Conservation (phyloP, 306 rosid genomes). For the Lotus japonicus region DNA sequence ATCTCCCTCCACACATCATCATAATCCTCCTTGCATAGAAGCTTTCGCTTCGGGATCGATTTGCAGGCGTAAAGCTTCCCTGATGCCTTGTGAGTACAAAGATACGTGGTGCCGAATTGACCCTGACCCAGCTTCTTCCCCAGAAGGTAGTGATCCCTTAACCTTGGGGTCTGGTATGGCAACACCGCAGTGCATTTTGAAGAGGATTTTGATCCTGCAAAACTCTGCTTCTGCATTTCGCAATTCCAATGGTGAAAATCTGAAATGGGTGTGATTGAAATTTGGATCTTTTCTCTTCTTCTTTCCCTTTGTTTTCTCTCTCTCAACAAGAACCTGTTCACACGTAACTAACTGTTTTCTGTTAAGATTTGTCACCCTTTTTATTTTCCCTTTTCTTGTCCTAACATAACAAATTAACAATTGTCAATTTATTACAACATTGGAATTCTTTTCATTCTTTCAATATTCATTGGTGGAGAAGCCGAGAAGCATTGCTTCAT, state of each 20-base stretch:
- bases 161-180: conserved; percentile 58
- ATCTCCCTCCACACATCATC: conserved; percentile 94
- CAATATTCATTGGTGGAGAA: conserved; percentile 12
- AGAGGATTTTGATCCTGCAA: conserved; percentile 28
- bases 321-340: neutral
- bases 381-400: conserved; percentile 12
- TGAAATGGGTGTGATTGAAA: conserved; percentile 14
- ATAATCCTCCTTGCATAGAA: conserved; percentile 59
- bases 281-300: neutral
- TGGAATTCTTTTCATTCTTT: neutral
- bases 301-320: neutral
- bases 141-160: conserved; percentile 70
- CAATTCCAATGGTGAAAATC: neutral
- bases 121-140: conserved; percentile 89
- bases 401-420: conserved; percentile 2
- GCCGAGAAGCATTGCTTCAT: conserved; percentile 1
- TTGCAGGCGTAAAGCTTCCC: conserved; percentile 68
- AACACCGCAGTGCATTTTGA: conserved; percentile 35
- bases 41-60: conserved; percentile 86
- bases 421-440: neutral
- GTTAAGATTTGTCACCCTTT: neutral
- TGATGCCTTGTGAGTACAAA: conserved; percentile 47
- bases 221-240: conserved; percentile 37
- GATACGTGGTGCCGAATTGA: conserved; percentile 77
- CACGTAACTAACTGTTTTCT: neutral